A percentile compares a stretch with the other conserved stretches of the same genome.
These are phyloP conservation scores for Boletellus ananiceps DNA, from an alignment of 768 basidiomycete species.

Conservation along the genomic window DNA sequence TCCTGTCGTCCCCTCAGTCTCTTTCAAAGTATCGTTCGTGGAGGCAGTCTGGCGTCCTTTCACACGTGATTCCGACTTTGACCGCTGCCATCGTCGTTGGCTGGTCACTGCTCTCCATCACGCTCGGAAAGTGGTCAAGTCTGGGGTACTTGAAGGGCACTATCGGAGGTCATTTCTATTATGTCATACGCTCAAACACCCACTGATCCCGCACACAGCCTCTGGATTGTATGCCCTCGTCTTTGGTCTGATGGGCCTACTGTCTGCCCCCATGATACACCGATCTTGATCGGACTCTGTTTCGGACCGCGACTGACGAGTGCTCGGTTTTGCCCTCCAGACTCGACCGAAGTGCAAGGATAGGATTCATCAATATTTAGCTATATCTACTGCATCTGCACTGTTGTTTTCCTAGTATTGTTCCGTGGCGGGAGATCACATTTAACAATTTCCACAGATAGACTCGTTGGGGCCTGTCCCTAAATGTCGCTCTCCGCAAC, in stretches of 20 bases:
- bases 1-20: not conserved
- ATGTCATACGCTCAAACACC: not conserved
- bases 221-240: conserved; percentile 63
- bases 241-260: conserved; percentile 71
- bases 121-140: conserved; percentile 62
- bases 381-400: conserved; percentile 17
- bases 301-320: not conserved
- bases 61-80: conserved; percentile 64
- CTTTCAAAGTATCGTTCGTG: conserved; percentile 63
- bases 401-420: conserved; percentile 6
- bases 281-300: conserved; percentile 34
- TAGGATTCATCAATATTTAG: conserved; percentile 1
- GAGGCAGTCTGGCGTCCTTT: conserved; percentile 66
- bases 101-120: conserved; percentile 57
- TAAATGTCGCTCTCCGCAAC: too few relatives aligned
- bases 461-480: too few relatives aligned
- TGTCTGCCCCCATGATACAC: conserved; percentile 60
- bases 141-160: conserved; percentile 61
- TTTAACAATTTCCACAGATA: not conserved
- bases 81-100: conserved; percentile 67
- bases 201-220: conserved; percentile 38
- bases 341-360: conserved; percentile 9
- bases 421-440: not conserved
- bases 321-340: too few relatives aligned
- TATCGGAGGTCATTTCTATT: conserved; percentile 48